Conservation (phyloP, 805 yeast species). For the Saccharomycopsis fibuligera region DNA sequence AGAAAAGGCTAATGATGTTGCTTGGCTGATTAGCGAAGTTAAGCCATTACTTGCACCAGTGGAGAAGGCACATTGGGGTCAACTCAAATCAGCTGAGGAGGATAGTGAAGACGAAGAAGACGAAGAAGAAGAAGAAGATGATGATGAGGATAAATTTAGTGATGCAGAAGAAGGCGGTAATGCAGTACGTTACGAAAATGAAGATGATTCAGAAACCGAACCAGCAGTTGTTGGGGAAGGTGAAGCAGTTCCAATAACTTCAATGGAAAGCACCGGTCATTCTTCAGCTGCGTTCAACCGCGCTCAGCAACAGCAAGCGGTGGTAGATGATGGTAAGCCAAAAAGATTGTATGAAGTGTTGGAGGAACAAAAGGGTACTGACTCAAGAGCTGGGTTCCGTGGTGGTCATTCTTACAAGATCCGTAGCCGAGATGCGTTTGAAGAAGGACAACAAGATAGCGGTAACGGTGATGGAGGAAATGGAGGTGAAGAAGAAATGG, state of each 20-base stretch:
- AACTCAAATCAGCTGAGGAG: conserved; percentile 30
- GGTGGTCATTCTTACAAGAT: conserved; percentile 14
- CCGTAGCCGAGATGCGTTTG: conserved; percentile 6
- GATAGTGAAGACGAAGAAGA: conserved; percentile 32
- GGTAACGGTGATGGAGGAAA: too few species aligned
- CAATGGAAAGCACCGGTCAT: background rate
- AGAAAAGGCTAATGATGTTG: too few species aligned
- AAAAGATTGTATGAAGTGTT: conserved; percentile 18
- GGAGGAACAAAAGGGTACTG: conserved; percentile 8
- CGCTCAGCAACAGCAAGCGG: background rate
- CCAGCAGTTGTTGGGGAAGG: background rate
- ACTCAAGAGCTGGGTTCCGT: conserved; percentile 8
- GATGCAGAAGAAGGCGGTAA: conserved; percentile 18
- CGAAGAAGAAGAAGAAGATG: conserved; percentile 26
- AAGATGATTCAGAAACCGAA: conserved; percentile 1
- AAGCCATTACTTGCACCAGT: conserved; percentile 18
- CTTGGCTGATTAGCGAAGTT: conserved; percentile 37
- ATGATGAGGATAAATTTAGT: conserved; percentile 12
- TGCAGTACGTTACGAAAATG: conserved; percentile 6
- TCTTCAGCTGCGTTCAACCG: background rate
- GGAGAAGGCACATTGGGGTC: conserved; percentile 31
- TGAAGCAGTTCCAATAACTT: conserved; percentile 2
- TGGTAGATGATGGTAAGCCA: conserved; percentile 3
- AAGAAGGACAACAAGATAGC: conserved; percentile 1
- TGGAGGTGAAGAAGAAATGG: too few species aligned